Conservation (phyloP, 768 basidiomycete genomes). For the Lactifluus subvellereus region DNA sequence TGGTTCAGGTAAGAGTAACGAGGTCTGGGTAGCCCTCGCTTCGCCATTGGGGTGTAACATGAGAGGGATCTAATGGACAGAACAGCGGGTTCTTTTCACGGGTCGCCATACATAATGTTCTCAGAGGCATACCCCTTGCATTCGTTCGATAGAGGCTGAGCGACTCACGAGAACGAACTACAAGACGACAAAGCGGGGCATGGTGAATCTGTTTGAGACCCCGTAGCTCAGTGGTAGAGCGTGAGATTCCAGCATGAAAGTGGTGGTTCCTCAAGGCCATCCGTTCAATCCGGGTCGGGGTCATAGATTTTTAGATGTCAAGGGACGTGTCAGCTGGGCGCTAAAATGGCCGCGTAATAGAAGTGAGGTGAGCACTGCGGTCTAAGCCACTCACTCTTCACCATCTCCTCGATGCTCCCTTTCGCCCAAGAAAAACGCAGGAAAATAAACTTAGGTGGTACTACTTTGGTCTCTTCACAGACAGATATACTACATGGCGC, state of each 20-base stretch:
- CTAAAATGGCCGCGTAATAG: conserved; percentile 10
- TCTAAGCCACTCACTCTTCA: not conserved
- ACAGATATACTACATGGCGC: conserved; percentile 57
- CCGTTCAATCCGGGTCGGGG: conserved; percentile 23
- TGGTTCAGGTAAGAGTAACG: not conserved
- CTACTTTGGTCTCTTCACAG: conserved; percentile 45
- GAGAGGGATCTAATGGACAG: too few species aligned
- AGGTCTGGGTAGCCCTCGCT: too few species aligned
- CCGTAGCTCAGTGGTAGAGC: conserved; percentile 13
- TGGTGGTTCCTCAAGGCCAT: conserved; percentile 16
- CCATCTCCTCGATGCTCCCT: conserved; percentile 32
- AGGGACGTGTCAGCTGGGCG: not conserved
- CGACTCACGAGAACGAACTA: too few species aligned
- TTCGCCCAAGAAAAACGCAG: conserved; percentile 48
- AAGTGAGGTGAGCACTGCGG: not conserved
- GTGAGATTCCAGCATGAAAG: conserved; percentile 2
- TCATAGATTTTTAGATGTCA: not conserved
- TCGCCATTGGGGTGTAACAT: not conserved
- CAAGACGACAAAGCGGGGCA: too few species aligned
- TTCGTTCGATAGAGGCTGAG: too few species aligned
- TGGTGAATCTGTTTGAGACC: not conserved
- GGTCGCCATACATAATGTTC: too few species aligned
- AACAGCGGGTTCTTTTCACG: too few species aligned
- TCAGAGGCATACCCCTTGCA: too few species aligned
- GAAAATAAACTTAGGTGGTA: conserved; percentile 75